Evolutionary conservation across 2,329 filamentous ascomycete genomes (phyloP).

Genomic region (Byssoonygena ceratinophila): DNA sequence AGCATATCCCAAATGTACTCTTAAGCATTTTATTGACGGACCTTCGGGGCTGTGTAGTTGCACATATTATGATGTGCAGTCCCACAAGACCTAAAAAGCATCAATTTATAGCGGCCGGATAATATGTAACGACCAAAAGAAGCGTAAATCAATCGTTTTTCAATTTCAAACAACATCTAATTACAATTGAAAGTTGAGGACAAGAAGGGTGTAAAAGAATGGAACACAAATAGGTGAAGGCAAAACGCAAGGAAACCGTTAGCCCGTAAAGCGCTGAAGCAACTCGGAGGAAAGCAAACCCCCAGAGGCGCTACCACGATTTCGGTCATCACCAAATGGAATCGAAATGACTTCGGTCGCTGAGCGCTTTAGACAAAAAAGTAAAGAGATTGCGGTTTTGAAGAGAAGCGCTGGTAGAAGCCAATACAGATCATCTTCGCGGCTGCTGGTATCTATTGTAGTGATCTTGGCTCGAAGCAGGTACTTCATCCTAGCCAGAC

Average conservation of each 20-base stretch:
- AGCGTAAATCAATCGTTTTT: background rate
- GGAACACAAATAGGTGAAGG: background rate
- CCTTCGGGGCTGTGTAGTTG: too few relatives aligned
- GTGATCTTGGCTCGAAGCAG: background rate
- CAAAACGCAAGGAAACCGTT: background rate
- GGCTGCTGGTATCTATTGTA: background rate
- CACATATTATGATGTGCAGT: too few relatives aligned
- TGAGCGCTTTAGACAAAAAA: constrained; percentile 1
- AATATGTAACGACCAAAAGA: too few relatives aligned
- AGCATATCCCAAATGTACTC: background rate
- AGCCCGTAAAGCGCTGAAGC: background rate
- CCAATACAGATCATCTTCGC: background rate
- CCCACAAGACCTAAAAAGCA: too few relatives aligned
- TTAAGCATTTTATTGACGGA: too few relatives aligned
- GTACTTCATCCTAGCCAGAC: constrained; percentile 1
- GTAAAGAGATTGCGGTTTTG: background rate
- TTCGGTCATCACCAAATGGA: background rate
- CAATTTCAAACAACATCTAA: constrained; percentile 8
- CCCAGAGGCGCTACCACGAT: background rate
- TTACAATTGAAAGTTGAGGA: constrained; percentile 5
- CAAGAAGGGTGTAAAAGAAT: background rate
- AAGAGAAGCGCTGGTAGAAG: background rate
- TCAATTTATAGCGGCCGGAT: too few relatives aligned
- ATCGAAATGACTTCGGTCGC: background rate
- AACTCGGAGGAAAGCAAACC: background rate